A percentile compares a stretch with the other conserved stretches of the same genome.
These are phyloP conservation scores for Blastocystis sp. DNA, from an alignment of 352 stramenopile species.

Conservation along the genomic window DNA sequence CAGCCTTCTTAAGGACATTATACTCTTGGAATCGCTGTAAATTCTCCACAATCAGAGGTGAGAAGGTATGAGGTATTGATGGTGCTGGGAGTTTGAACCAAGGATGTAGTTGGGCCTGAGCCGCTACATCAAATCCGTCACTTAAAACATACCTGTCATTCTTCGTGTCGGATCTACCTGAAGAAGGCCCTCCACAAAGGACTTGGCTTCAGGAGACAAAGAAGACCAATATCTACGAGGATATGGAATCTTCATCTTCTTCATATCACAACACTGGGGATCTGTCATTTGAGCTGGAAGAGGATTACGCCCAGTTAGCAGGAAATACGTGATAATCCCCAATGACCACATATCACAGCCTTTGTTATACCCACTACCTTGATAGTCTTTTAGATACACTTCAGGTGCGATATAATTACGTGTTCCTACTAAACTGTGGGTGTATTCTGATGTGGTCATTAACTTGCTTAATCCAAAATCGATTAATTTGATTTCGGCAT, in stretches of 20 bases:
- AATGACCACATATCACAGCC: conserved; percentile 60
- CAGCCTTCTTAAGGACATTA: conserved; percentile 42
- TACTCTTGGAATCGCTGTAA: conserved; percentile 17
- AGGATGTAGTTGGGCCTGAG: conserved; percentile 19
- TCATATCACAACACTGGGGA: neutral
- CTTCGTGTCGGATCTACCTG: conserved; percentile 1
- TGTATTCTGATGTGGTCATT: neutral
- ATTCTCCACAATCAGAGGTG: conserved; percentile 18
- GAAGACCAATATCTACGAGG: neutral
- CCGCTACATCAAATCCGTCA: neutral
- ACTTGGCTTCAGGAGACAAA: conserved; percentile 1
- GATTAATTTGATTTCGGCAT: conserved; percentile 65
- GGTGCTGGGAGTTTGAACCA: neutral
- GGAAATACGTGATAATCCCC: conserved; percentile 48
- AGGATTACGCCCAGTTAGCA: conserved; percentile 47
- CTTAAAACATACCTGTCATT: neutral
- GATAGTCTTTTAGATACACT: conserved; percentile 20
- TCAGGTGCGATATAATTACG: conserved; percentile 60
- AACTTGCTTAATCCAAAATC: conserved; percentile 66
- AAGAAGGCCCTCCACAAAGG: conserved; percentile 24
- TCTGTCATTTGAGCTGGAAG: neutral
- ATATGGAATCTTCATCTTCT: neutral
- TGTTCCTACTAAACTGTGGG: conserved; percentile 49
- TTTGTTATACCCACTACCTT: conserved; percentile 37
- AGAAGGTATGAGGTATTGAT: neutral